These are phyloP conservation scores for Coemansia sp. DNA, from an alignment of 192 early-diverging fungal species.

Conservation along the genomic window DNA sequence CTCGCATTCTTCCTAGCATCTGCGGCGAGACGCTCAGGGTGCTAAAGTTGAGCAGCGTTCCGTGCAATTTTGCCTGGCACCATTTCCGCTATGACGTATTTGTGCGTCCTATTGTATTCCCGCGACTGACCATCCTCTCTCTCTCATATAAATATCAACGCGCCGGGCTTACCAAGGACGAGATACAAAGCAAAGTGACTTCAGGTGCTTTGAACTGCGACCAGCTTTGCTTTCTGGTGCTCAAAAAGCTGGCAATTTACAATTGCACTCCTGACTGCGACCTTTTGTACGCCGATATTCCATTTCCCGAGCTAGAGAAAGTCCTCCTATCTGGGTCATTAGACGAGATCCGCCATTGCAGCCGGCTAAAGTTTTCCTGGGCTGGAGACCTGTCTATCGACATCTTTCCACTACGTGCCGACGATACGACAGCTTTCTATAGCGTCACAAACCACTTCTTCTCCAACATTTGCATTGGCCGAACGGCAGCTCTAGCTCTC, in stretches of 20 bases:
- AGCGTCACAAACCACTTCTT: neutral
- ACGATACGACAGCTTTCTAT: too few species aligned
- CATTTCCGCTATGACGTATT: neutral
- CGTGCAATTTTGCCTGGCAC: neutral
- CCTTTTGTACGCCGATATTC: neutral
- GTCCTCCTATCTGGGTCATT: neutral
- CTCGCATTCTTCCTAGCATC: neutral
- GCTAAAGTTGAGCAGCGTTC: neutral
- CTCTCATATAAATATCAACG: neutral
- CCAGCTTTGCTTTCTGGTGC: neutral
- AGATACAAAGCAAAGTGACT: neutral
- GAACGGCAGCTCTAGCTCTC: neutral
- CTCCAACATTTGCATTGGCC: neutral
- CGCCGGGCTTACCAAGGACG: neutral
- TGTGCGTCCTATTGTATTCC: neutral
- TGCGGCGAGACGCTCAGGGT: neutral
- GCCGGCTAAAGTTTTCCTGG: neutral
- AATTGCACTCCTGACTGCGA: conserved; percentile 3
- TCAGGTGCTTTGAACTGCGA: neutral
- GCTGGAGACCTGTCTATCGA: neutral
- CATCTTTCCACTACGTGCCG: too few species aligned
- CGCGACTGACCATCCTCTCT: neutral
- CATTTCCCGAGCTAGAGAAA: neutral
- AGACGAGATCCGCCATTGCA: neutral
- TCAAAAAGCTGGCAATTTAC: neutral